Conservation (phyloP, 345 rosid species). For the Syzygium aromaticum region DNA sequence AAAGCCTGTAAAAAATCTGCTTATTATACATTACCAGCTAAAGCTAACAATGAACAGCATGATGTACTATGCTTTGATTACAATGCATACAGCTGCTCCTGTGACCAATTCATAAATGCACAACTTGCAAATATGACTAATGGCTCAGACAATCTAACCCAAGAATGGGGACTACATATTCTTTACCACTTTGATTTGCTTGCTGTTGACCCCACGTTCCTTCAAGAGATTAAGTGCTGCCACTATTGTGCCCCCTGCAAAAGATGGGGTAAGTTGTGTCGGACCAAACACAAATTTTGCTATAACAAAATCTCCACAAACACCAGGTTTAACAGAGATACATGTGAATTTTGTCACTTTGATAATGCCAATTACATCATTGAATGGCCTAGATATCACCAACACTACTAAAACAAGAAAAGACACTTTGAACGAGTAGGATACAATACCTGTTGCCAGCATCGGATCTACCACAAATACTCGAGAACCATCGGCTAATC, state of each 20-base stretch:
- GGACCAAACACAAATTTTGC: background rate
- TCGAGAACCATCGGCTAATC: conserved; percentile 47
- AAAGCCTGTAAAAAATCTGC: background rate
- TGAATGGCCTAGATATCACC: background rate
- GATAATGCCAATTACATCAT: background rate
- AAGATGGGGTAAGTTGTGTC: background rate
- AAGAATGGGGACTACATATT: background rate
- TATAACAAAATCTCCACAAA: background rate
- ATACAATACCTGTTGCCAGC: conserved; percentile 68
- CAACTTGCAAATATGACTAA: background rate
- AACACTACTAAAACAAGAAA: background rate
- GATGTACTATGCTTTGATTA: background rate
- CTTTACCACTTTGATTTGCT: conserved; percentile 87
- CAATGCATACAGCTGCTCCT: background rate
- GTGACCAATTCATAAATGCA: background rate
- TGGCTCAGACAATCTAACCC: background rate
- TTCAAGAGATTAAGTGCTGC: conserved; percentile 63
- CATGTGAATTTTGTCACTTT: background rate
- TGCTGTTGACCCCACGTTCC: conserved; percentile 59
- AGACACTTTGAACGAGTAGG: background rate
- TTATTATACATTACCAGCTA: background rate
- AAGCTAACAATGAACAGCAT: background rate
- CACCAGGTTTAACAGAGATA: background rate
- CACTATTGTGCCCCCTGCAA: conserved; percentile 77
- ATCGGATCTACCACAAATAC: conserved; percentile 88